phyloP scores from a whole-genome alignment of 2,329 filamentous ascomycete genomes.

The Penicillium sumatraense region DNA sequence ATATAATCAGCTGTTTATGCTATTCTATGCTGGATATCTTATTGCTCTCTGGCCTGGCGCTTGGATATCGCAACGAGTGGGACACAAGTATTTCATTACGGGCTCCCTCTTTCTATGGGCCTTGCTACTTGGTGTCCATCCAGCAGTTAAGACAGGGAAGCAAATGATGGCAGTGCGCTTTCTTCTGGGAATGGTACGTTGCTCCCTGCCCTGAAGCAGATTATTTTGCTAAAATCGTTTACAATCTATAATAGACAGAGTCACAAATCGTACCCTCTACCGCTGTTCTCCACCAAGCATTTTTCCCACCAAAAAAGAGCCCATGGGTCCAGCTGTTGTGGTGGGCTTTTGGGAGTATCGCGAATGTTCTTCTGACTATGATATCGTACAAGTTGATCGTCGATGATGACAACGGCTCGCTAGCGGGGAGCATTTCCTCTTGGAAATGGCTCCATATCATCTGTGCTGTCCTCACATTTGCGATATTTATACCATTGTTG shows the following conservation, averaged over 20 bases:
- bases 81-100: slow-evolving; percentile 11
- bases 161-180: slow-evolving; percentile 15
- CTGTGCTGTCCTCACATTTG: slow-evolving; percentile 9
- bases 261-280: slow-evolving; percentile 34
- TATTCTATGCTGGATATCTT: slow-evolving; percentile 15
- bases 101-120: slow-evolving; percentile 13
- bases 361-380: slow-evolving; percentile 35
- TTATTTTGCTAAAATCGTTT: too few relatives aligned
- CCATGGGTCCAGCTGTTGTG: slow-evolving; percentile 35
- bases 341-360: slow-evolving; percentile 34
- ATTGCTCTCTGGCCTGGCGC: slow-evolving; percentile 13
- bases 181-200: slow-evolving; percentile 9
- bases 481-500: slow-evolving; percentile 7
- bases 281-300: slow-evolving; percentile 33
- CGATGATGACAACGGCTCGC: not conserved
- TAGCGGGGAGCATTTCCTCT: slow-evolving; percentile 9
- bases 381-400: slow-evolving; percentile 31
- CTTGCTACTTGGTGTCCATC: slow-evolving; percentile 6
- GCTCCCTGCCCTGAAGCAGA: too few relatives aligned
- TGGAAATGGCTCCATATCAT: slow-evolving; percentile 15
- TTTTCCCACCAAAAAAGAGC: slow-evolving; percentile 34
- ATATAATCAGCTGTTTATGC: slow-evolving; percentile 14
- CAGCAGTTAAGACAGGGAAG: slow-evolving; percentile 8
- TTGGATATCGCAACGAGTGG: slow-evolving; percentile 10
- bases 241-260: slow-evolving; percentile 28